Evolutionary conservation across 495 filamentous ascomycete species (phyloP), one percentile per base, ranked within the genome.

Genomic region (Parathielavia appendiculata): DNA sequence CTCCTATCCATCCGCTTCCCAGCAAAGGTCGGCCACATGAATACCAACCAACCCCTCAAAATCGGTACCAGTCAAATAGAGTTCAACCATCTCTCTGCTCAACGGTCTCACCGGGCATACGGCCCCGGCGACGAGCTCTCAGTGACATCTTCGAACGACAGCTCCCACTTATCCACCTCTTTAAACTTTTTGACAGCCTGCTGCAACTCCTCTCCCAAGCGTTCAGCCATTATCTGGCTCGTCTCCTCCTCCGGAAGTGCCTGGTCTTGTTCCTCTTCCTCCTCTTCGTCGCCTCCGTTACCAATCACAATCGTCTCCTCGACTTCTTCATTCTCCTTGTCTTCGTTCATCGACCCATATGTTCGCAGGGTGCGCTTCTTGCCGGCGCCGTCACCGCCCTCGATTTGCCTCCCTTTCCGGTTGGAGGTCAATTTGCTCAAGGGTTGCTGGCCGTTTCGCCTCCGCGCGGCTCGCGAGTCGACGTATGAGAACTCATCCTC

Each of bases 111-210:
- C 43, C 72, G 65, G 32, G 68, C 74, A 61, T 72, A 66, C 23
- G 64, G 56, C 16, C 63, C 60, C 13, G 69, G 67, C 36, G 66
- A 66, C 9, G 72, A 76, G 38, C 72, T 71, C 47, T 68, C 55
- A 19, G 64, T 66, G 30, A 74, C 70, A 58, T 74, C 74, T 64
- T 79, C 76, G 56, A 75, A 79, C 36, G 72, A 71, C 30, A 80
- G 61, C 59, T 78, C 70, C 74, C 74, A 80, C 67, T 72, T 64
- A 50, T 80, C 77, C 30, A 80, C 76, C 62, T 79, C 76, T 62
- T 77, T 72, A 34, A 80, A 80, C 68, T 79, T 79, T 61, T 74
- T 71, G n/a, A 59, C 64, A 30, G 75, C 76, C 19, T 68, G 66
- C 60, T 75, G 70, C 44, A 80, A 63, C 71, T 80, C 77, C 52